Base-by-base conservation (phyloP, 1,139 yeast genomes). In the Yamadazyma blattariae region DNA sequence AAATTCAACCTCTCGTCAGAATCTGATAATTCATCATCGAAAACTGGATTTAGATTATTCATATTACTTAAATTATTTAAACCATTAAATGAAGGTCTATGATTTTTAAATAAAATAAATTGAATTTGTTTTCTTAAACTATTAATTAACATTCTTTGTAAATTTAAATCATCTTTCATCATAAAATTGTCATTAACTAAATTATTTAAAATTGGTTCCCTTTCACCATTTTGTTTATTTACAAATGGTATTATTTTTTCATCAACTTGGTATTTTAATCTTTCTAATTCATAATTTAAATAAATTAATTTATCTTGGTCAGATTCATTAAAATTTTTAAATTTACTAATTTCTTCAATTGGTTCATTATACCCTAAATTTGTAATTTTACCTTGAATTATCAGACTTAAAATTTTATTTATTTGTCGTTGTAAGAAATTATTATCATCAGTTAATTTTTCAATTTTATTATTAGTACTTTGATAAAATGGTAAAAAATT, bases 71-170 rank as follows among this genome's bases (percentile, higher is more conserved):
- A 16, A 2, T 38, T 39, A 13, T 33, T 37, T 29, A 40, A 20
- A 2, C 40, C 40, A 30, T 32, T 35, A 32, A 44, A 46, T 21
- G 49, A 24, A 61, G 54, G 50, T n/a, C 50, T 32, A 25, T 46
- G 50, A 22, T 75, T 59, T 14, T 70, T 61, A 42, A 73, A 64
- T 36, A 73, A 42, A 42, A 74, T 54, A 42, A 69, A 74, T 40
- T 74, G 80, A 21, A 75, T 52, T 44, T 75, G 81, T 42, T 75
- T 77, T 28, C 79, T 52, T 24, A 75, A 48, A 38, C 75, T 69
- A 45, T 65, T 68, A 27, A 76, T 56, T 34, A 69, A 56, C 42
- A 69, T 55, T 33, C 78, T 47, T 40, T 74, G 80, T 33, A 64
- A 50, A 41, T 64, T 71, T 46, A 75, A 43, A 39, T 75, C 80